Conservation (phyloP, 2,329 filamentous ascomycete species). For the Didymella arachidicola region DNA sequence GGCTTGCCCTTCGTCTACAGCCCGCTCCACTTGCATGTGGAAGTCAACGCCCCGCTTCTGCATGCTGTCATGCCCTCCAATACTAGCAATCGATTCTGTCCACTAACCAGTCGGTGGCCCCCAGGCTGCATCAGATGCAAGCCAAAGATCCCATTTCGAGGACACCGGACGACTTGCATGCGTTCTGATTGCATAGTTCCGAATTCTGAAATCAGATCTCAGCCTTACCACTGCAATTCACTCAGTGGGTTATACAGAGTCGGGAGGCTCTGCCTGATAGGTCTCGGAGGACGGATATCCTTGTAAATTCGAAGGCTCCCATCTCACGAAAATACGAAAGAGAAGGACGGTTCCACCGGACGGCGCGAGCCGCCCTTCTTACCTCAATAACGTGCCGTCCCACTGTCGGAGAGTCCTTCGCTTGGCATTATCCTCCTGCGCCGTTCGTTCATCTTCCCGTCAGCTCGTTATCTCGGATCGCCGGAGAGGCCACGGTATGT, state of each 20-base stretch:
- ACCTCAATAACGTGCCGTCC: constrained; percentile 17
- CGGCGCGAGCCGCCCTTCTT: constrained; percentile 23
- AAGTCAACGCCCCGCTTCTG: constrained; percentile 15
- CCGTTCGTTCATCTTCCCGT: not conserved
- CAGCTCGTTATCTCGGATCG: not conserved
- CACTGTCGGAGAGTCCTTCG: constrained; percentile 17
- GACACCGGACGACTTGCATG: constrained; percentile 30
- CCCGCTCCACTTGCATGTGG: constrained; percentile 1
- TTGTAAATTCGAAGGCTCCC: not conserved
- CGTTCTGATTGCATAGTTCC: constrained; percentile 14
- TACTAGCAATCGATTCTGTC: not conserved
- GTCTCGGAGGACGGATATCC: not conserved
- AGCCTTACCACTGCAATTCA: constrained; percentile 24
- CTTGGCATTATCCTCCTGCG: constrained; percentile 3
- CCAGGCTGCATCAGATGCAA: not conserved
- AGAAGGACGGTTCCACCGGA: constrained; percentile 22
- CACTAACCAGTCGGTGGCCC: constrained; percentile 20
- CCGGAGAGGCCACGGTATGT: not conserved
- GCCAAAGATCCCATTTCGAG: constrained; percentile 9
- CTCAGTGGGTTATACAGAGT: not conserved
- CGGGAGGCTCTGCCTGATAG: not conserved
- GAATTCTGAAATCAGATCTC: constrained; percentile 16
- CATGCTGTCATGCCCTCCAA: constrained; percentile 19
- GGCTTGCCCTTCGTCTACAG: constrained; percentile 16
- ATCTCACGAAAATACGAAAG: constrained; percentile 15